phyloP scores from a whole-genome alignment of 495 filamentous ascomycete genomes.

The Chaetomidium leptoderma region DNA sequence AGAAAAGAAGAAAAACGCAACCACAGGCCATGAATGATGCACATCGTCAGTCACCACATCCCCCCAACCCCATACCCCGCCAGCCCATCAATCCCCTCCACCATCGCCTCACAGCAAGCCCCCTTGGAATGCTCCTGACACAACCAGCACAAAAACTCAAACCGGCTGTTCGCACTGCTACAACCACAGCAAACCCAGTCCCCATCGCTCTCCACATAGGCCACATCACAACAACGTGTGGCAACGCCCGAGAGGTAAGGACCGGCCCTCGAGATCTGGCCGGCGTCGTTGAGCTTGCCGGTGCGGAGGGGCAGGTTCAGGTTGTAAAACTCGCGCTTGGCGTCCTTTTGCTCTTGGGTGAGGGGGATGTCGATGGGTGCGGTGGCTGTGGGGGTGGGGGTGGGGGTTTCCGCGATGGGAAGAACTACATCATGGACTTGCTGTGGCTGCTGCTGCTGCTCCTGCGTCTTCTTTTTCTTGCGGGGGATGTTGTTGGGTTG shows the following conservation, averaged over 20 bases:
- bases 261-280: neutral
- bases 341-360: neutral
- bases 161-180: neutral
- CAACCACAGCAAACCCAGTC: slow-evolving; percentile 23
- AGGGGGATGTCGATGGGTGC: neutral
- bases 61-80: neutral
- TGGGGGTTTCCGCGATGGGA: neutral
- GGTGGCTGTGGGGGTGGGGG: neutral
- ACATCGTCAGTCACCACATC: neutral
- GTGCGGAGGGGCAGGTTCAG: neutral
- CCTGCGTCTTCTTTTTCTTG: no score
- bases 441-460: no score
- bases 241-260: neutral
- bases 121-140: slow-evolving; percentile 9
- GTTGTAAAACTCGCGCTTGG: neutral
- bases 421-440: neutral
- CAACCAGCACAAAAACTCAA: slow-evolving; percentile 9
- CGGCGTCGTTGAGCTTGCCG: neutral
- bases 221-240: no score
- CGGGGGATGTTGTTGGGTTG: neutral
- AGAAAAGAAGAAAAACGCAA: no score
- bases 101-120: neutral
- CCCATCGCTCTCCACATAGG: neutral
- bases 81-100: neutral
- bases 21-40: no score